A percentile compares a stretch with the other conserved stretches of the same genome.
These are phyloP conservation scores for Fusarium sp. DNA, from an alignment of 2,329 filamentous ascomycete genomes.

Conservation along the genomic window DNA sequence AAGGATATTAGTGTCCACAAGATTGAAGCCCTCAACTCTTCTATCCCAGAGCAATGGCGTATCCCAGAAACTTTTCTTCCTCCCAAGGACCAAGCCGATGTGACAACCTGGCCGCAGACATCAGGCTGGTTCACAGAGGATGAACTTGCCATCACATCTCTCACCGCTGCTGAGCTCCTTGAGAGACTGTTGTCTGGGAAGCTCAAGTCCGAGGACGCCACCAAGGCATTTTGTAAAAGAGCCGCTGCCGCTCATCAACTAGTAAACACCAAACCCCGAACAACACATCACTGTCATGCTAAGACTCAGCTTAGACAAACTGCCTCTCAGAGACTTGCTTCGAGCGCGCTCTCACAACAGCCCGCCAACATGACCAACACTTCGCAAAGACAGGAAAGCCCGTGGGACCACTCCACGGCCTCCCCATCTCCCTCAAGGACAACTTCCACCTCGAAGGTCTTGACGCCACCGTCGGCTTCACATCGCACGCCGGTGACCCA, in stretches of 20 bases:
- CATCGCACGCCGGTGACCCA: constrained; percentile 72
- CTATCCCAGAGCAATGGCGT: constrained; percentile 72
- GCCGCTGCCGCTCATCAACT: constrained; percentile 70
- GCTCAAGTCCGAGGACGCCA: constrained; percentile 59
- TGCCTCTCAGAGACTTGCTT: constrained; percentile 70
- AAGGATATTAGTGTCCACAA: constrained; percentile 35
- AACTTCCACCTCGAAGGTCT: constrained; percentile 75
- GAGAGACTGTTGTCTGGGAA: constrained; percentile 52
- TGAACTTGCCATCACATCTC: constrained; percentile 64
- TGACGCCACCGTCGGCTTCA: constrained; percentile 75
- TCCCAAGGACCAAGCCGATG: constrained; percentile 63
- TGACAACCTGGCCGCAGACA: constrained; percentile 67
- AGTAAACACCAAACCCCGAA: not conserved
- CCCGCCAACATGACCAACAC: constrained; percentile 65
- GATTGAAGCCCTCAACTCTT: constrained; percentile 48
- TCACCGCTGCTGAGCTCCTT: constrained; percentile 58
- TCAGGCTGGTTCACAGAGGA: constrained; percentile 72
- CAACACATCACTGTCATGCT: not conserved
- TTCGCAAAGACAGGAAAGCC: constrained; percentile 62
- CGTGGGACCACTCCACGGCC: constrained; percentile 75
- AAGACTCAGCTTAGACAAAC: constrained; percentile 55
- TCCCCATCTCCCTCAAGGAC: constrained; percentile 79
- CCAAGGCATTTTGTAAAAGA: constrained; percentile 68
- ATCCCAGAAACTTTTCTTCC: constrained; percentile 69
- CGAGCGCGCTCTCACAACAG: constrained; percentile 64